Percentiles rank a stretch among this genome's conserved stretches.
Evolutionary conservation across 106 monocot species (phyloP).

Genomic region (Gastrodia elata): DNA sequence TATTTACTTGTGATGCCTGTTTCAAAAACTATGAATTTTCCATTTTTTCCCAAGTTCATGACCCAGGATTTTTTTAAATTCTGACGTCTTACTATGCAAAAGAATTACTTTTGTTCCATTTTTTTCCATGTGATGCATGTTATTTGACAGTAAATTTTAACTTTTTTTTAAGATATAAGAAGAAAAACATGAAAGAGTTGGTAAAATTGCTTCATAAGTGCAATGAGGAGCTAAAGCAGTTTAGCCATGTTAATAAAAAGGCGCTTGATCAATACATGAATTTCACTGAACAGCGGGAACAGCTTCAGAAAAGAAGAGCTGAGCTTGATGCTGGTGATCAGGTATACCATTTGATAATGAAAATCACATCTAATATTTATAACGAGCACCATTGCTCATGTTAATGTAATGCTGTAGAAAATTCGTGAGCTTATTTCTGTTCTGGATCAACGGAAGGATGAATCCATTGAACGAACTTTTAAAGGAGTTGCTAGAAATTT

Average conservation of each 20-base stretch:
- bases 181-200: constrained; percentile 74
- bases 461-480: constrained; percentile 97
- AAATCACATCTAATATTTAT: background rate
- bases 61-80: background rate
- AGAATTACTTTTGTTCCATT: background rate
- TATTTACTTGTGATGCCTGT: background rate
- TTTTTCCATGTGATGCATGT: background rate
- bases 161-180: constrained; percentile 58
- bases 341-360: constrained; percentile 21
- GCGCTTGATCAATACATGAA: constrained; percentile 97
- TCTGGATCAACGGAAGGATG: constrained; percentile 96
- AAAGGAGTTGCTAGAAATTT: constrained; percentile 98
- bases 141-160: background rate
- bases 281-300: constrained; percentile 93
- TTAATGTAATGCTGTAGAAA: constrained; percentile 55
- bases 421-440: constrained; percentile 90
- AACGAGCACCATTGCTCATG: background rate
- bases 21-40: background rate
- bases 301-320: constrained; percentile 77
- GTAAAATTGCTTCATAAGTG: constrained; percentile 88
- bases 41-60: background rate
- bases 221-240: constrained; percentile 83
- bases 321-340: constrained; percentile 96
- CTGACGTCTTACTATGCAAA: background rate
- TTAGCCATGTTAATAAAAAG: constrained; percentile 98